Percentiles rank a stretch among this genome's conserved stretches.
Evolutionary conservation across 108 stramenopile species (phyloP).

Genomic region (Discostella stelligeroides): DNA sequence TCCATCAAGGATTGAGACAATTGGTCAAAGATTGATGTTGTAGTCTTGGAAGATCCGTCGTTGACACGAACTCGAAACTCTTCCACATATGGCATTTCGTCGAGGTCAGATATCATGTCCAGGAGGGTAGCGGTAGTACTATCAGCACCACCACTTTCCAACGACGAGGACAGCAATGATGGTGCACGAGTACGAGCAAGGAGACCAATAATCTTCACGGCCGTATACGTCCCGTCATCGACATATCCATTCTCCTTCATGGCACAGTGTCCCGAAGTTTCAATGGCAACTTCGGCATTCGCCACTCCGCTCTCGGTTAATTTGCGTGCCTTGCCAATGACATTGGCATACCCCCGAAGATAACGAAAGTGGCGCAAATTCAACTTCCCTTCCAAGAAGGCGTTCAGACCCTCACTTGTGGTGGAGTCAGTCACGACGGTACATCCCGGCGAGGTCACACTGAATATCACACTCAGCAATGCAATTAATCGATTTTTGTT

Average conservation of each 20-base stretch:
- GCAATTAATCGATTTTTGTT: constrained; percentile 87
- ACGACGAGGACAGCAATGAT: too few species aligned
- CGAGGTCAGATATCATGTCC: constrained; percentile 60
- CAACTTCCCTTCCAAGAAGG: constrained; percentile 59
- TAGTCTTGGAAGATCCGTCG: constrained; percentile 69
- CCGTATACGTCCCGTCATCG: constrained; percentile 91
- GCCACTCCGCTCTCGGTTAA: constrained; percentile 63
- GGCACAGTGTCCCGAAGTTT: constrained; percentile 86
- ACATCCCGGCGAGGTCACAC: constrained; percentile 59
- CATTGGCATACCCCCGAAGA: constrained; percentile 86
- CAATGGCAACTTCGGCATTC: constrained; percentile 81
- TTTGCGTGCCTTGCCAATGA: constrained; percentile 77
- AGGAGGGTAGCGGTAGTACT: too few species aligned
- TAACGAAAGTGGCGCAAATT: constrained; percentile 71
- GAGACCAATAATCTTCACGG: constrained; percentile 72
- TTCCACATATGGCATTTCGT: constrained; percentile 65
- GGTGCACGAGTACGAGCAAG: constrained; percentile 54
- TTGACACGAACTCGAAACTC: constrained; percentile 65
- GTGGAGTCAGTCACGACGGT: constrained; percentile 83
- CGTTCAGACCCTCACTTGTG: constrained; percentile 70
- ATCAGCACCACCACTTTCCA: constrained; percentile 34
- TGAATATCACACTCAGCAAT: constrained; percentile 69
- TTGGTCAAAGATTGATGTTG: constrained; percentile 53
- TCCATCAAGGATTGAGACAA: constrained; percentile 37
- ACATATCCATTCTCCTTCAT: constrained; percentile 79